Percentiles rank a stretch among this genome's conserved stretches.
phyloP scores from a whole-genome alignment of 768 basidiomycete genomes.

The Naganishia vishniacii region DNA sequence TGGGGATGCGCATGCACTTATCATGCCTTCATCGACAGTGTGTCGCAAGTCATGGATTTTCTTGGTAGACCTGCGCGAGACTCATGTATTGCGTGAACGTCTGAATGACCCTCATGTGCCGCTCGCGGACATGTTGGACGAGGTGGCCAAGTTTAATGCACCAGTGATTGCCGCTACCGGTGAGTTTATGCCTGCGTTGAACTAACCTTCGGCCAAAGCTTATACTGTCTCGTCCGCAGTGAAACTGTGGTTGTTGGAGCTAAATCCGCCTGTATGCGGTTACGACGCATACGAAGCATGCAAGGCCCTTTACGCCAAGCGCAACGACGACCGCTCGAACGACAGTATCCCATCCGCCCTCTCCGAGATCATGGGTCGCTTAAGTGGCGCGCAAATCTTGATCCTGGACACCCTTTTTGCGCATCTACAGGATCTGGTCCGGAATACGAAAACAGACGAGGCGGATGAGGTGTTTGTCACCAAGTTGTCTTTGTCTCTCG shows the following conservation, averaged over 20 bases:
- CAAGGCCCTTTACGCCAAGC: conserved; percentile 72
- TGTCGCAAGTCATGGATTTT: conserved; percentile 91
- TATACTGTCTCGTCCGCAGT: conserved; percentile 42
- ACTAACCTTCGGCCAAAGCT: background rate
- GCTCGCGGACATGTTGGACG: conserved; percentile 52
- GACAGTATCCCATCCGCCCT: conserved; percentile 58
- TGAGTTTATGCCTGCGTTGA: background rate
- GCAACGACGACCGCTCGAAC: conserved; percentile 54
- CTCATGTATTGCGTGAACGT: conserved; percentile 78
- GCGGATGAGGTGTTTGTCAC: conserved; percentile 71
- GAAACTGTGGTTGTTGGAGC: conserved; percentile 86
- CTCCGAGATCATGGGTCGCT: conserved; percentile 58
- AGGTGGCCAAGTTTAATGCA: conserved; percentile 69
- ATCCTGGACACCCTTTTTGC: conserved; percentile 71
- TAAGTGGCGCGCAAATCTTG: conserved; percentile 73
- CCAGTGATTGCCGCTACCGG: conserved; percentile 72
- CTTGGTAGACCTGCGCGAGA: conserved; percentile 69
- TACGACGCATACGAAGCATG: conserved; percentile 93
- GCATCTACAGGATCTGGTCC: conserved; percentile 69
- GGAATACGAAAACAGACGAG: conserved; percentile 64
- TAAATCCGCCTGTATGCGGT: conserved; percentile 74
- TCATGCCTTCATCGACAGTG: conserved; percentile 52
- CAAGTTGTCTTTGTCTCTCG: conserved; percentile 80
- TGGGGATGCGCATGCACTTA: background rate
- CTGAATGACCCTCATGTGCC: conserved; percentile 60